Percentiles rank a stretch among this genome's conserved stretches.
phyloP scores from a whole-genome alignment of 192 early-diverging fungal species.

The Mortierella hygrophila region DNA sequence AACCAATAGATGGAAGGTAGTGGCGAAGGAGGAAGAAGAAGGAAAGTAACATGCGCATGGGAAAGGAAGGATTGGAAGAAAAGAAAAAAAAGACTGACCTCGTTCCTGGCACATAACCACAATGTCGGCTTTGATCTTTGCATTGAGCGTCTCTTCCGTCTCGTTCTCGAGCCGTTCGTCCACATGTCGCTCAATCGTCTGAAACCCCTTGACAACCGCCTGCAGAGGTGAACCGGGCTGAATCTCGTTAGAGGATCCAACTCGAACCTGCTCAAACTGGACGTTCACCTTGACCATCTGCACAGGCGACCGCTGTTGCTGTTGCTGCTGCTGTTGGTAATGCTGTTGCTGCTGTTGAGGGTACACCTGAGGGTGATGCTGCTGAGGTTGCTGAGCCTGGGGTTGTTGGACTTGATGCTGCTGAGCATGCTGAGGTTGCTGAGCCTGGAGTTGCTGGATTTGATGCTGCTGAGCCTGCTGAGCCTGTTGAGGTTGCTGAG shows the following conservation, averaged over 20 bases:
- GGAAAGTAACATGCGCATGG: background rate
- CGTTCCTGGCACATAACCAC: constrained; percentile 82
- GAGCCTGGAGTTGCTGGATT: background rate
- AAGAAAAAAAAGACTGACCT: constrained; percentile 56
- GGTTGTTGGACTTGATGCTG: background rate
- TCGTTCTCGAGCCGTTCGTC: constrained; percentile 62
- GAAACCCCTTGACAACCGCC: constrained; percentile 27
- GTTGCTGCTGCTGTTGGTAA: constrained; percentile 26
- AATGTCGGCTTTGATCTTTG: constrained; percentile 77
- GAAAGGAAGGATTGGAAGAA: background rate
- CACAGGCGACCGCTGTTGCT: constrained; percentile 2
- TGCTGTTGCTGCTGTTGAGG: constrained; percentile 9
- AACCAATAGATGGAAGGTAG: background rate
- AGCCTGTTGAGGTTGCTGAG: background rate
- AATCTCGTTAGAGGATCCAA: constrained; percentile 8
- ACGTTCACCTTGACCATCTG: background rate
- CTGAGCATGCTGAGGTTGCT: background rate
- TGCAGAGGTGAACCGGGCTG: constrained; percentile 11
- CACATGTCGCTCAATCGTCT: constrained; percentile 55
- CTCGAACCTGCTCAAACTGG: constrained; percentile 14
- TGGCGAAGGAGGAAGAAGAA: background rate
- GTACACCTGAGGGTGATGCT: background rate
- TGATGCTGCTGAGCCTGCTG: background rate
- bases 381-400: background rate
- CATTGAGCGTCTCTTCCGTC: constrained; percentile 69